Base-by-base conservation (phyloP, 768 basidiomycete genomes). In the Russula virescens region DNA sequence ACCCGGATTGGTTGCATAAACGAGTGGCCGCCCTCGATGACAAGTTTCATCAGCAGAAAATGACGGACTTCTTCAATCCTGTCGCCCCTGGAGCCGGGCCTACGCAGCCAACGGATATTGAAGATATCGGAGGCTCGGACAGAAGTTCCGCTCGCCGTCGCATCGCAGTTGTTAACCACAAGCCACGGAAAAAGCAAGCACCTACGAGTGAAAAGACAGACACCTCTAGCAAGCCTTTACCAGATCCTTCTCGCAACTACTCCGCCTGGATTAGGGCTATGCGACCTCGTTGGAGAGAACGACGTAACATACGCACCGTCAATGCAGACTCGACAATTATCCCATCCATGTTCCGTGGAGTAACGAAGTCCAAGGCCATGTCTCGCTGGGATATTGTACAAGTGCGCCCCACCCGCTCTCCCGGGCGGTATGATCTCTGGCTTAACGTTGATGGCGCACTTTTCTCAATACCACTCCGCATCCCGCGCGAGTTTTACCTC, bases 1-100 rank as follows among this genome's bases (percentile, higher is more conserved):
- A 99, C 75, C 97, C 97, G 0, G 97, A 99, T 72, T 98, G 97
- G 97, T 79, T 99, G 49, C 88, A 91, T 74, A 87, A 90, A 49
- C 82, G 97, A 49, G 92, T 98, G 13, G 89, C 88, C 16, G 90
- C 87, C 14, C 83, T 88, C 18, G 84, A 94, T 46, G 96, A 98
- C 79, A 97, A 93, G 75, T 98, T 98, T 78, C 94, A 92, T 73
- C 97, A 99, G 73, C 96, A 98, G 75, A 98, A 95, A 75, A 78
- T 99, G 54, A 95, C 94, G 0, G 94, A 98, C 68, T 98, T 98
- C 77, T 98, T 99, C 76, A 80, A 76, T 61, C 75, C 74, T 47
- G 72, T 73, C 34, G 72, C 69, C 18, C 73, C 70, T 55, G 73
- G 73, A 10, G 73, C 72, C 40, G 69, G 71, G 51, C 65, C 68